These are phyloP conservation scores for Musa schizocarpa DNA, from an alignment of 176 grass and related monocot species.

Conservation along the genomic window DNA sequence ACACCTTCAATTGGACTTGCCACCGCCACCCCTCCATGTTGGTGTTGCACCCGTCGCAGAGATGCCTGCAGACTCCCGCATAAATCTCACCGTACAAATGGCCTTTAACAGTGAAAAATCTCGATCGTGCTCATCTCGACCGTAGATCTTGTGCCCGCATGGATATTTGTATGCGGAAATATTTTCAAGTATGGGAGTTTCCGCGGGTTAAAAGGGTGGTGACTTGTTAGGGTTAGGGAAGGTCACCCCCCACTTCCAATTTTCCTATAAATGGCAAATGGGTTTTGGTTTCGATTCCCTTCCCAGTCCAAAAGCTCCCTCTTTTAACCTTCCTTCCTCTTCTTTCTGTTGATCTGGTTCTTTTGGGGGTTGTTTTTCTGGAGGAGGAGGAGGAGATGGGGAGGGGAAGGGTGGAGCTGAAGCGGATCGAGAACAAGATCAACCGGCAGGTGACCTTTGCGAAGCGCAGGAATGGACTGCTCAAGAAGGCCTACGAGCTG, in stretches of 20 bases:
- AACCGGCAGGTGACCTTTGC: slow-evolving; percentile 97
- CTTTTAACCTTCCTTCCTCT: neutral
- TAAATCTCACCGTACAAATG: too few species aligned
- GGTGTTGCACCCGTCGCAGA: too few species aligned
- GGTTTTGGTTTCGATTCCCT: neutral
- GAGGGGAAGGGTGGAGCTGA: slow-evolving; percentile 84
- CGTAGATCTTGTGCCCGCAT: too few species aligned
- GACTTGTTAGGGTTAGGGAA: too few species aligned
- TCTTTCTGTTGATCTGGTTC: slow-evolving; percentile 8
- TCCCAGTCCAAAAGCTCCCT: neutral
- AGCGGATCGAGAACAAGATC: slow-evolving; percentile 99
- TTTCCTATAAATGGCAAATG: neutral
- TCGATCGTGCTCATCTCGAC: too few species aligned
- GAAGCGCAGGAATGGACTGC: slow-evolving; percentile 73
- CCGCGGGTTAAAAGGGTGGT: too few species aligned
- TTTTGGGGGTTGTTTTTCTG: neutral
- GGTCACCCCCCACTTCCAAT: neutral
- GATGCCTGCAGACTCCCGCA: too few species aligned
- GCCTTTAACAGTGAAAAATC: too few species aligned
- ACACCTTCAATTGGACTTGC: too few species aligned
- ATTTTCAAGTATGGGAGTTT: too few species aligned
- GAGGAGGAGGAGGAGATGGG: slow-evolving; percentile 45
- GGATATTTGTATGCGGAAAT: too few species aligned
- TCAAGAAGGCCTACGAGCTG: slow-evolving; percentile 97
- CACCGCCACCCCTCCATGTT: too few species aligned